Base-by-base conservation (phyloP, 164 flowering plant genomes). In the Euptelea pleiosperma region DNA sequence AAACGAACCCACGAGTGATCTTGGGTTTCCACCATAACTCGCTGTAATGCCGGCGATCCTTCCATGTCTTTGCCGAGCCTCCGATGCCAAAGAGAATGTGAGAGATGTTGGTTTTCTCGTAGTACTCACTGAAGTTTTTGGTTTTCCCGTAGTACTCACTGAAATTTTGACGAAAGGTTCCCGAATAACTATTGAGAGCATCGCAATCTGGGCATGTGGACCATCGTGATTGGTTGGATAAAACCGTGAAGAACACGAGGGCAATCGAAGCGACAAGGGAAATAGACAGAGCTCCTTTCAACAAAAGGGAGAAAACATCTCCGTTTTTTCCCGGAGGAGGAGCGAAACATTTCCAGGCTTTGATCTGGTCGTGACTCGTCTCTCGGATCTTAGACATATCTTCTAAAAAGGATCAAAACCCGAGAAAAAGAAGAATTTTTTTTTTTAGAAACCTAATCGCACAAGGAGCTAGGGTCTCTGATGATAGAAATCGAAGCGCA, bases 71-170 rank as follows among this genome's bases (percentile, higher is more conserved):
- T 0, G 64, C 70, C 2, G 86, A 76, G 19, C 82, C 80, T 2
- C 76, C 82, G 55, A 84, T 75, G 36, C 83, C 89, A 30, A 84
- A 84, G 2, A 82, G 1, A 29, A 84, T 60, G 58, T 84, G 86
- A 9, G 80, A 63, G 0, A 56, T 48, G 41, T 63, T 56, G 19
- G 67, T 63, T 16, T 16, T 28, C 1, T 47, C 34, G 9, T n/a
- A n/a, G n/a, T n/a, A n/a, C n/a, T n/a, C n/a, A n/a, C n/a, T n/a
- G n/a, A n/a, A n/a, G n/a, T n/a, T n/a, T n/a, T n/a, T n/a, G n/a
- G n/a, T n/a, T n/a, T n/a, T n/a, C n/a, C n/a, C n/a, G n/a, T 14
- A 16, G 22, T 18, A 5, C 6, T 60, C 15, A 4, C 1, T 4
- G 28, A 29, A 19, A 6, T 25, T 33, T 8, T 15, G 28, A 8